Conservation (phyloP, 2,329 filamentous ascomycete genomes). For the Colletotrichum brevisporum region DNA sequence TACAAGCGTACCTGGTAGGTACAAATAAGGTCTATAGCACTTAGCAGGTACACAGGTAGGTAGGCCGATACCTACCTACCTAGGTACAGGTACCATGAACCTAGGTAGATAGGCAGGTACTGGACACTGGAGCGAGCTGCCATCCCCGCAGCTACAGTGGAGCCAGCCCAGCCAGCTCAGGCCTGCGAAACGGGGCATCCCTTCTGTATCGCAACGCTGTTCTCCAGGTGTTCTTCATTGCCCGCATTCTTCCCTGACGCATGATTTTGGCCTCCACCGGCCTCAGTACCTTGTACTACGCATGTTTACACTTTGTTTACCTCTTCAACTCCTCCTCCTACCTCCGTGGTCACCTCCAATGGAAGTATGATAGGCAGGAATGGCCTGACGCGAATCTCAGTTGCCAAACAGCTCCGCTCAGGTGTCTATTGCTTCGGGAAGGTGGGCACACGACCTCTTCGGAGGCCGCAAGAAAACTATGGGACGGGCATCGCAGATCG, state of each 20-base stretch:
- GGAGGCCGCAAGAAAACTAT: background rate
- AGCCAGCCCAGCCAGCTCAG: background rate
- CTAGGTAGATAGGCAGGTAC: background rate
- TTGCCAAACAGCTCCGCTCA: too few species aligned
- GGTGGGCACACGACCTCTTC: conserved; percentile 34
- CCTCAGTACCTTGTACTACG: background rate
- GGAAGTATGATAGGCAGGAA: too few species aligned
- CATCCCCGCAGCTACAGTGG: conserved; percentile 25
- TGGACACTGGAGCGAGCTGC: conserved; percentile 15
- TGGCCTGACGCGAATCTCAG: too few species aligned
- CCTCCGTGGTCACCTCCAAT: too few species aligned
- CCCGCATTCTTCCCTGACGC: conserved; percentile 32
- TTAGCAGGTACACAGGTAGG: too few species aligned
- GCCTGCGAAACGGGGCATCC: conserved; percentile 14
- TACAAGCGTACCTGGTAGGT: too few species aligned
- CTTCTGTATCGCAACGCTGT: conserved; percentile 15
- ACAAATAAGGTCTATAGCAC: too few species aligned
- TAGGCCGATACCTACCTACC: background rate
- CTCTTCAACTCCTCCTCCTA: too few species aligned
- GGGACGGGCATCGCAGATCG: background rate
- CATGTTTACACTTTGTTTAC: too few species aligned
- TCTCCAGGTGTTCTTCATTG: conserved; percentile 35
- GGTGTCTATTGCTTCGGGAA: conserved; percentile 22
- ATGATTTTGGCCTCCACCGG: conserved; percentile 11
- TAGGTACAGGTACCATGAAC: background rate